These are phyloP conservation scores for Penstemon eatonii DNA, from an alignment of 257 asterid genomes.

Conservation along the genomic window DNA sequence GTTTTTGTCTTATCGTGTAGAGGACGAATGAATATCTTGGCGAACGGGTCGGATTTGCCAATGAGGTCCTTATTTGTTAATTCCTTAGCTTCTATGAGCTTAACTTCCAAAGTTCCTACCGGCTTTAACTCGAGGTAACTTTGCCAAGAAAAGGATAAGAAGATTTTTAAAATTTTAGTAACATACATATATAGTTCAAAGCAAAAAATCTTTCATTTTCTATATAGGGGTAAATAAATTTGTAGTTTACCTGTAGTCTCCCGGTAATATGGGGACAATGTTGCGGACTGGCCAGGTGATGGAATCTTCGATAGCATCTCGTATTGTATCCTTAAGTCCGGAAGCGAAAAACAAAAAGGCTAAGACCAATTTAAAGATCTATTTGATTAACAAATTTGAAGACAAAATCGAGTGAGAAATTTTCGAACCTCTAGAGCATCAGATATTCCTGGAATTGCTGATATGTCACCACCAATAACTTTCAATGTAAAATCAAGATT, in stretches of 20 bases:
- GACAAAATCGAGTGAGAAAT: background rate
- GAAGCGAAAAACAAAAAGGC: background rate
- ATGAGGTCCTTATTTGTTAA: conserved; percentile 75
- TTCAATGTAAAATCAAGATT: conserved; percentile 83
- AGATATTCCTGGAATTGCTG: conserved; percentile 87
- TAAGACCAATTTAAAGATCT: no score
- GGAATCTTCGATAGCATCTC: conserved; percentile 95
- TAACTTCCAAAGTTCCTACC: conserved; percentile 79
- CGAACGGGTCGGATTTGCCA: conserved; percentile 94
- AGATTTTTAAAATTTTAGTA: background rate
- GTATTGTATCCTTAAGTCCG: conserved; percentile 57
- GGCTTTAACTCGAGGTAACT: conserved; percentile 80
- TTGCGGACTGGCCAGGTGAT: conserved; percentile 96
- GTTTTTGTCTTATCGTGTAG: conserved; percentile 63
- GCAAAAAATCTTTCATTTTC: no score
- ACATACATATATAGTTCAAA: background rate
- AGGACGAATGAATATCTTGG: conserved; percentile 75
- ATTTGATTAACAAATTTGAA: background rate
- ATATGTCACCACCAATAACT: conserved; percentile 87
- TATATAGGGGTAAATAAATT: no score
- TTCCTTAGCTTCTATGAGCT: conserved; percentile 90
- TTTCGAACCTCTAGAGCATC: conserved; percentile 84
- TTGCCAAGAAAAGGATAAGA: conserved; percentile 17
- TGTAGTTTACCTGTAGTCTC: conserved; percentile 75
- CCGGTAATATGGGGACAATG: conserved; percentile 86